Conservation (phyloP, 2,329 filamentous ascomycete genomes). For the Scedosporium apiospermum region DNA sequence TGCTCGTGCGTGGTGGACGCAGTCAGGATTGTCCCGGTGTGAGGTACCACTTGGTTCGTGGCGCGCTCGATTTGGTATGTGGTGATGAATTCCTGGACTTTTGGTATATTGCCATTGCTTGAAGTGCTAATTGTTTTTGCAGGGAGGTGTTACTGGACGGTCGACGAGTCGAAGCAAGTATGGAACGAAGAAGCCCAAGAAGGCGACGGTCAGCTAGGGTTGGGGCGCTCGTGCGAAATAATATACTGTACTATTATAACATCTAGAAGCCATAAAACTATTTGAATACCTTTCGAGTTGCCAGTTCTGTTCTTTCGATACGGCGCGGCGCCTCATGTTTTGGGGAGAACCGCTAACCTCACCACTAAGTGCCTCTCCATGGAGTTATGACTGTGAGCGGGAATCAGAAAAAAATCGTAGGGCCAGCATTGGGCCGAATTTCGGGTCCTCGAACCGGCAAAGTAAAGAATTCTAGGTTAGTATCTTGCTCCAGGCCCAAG, state of each 20-base stretch:
- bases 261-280: not conserved
- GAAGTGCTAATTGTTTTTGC: not conserved
- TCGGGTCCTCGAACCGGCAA: no score
- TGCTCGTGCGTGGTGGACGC: slow-evolving; percentile 86
- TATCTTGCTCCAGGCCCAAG: no score
- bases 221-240: not conserved
- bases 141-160: slow-evolving; percentile 86
- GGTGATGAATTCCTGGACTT: not conserved
- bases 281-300: no score
- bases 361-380: no score
- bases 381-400: no score
- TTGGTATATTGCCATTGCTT: not conserved
- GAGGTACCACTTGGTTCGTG: slow-evolving; percentile 86
- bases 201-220: slow-evolving; percentile 44
- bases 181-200: slow-evolving; percentile 97
- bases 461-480: no score
- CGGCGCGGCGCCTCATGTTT: no score
- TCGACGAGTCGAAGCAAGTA: slow-evolving; percentile 88
- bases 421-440: no score
- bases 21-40: slow-evolving; percentile 98
- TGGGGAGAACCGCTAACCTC: no score
- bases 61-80: slow-evolving; percentile 85
- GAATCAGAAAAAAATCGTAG: no score
- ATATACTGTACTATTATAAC: not conserved
- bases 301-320: no score